Evolutionary conservation across 371 early-diverging fungal genomes (phyloP), one percentile per base, ranked within the genome.

Genomic region (Mortierella sp.): DNA sequence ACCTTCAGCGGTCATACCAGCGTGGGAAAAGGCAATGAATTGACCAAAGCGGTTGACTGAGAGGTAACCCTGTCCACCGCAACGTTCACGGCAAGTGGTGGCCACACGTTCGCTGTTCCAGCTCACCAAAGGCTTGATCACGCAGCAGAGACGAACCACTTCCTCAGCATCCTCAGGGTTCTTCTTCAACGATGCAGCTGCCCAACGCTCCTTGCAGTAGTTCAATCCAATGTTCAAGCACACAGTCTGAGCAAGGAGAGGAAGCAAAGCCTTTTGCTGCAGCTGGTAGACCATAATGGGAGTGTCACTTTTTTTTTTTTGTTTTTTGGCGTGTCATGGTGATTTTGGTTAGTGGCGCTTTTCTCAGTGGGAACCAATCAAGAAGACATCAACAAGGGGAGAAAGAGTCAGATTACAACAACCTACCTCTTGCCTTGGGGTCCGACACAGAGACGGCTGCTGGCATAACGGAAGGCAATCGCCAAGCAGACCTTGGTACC

Each of bases 11-110:
- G 91, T 88, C 78, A 91, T 90, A 57, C 89, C 88, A 8, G 82
- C 81, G 54, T 84, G 84, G 9, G 82, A 72, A 52, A 84, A 82
- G 41, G 83, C 83, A 67, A 85, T 81, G 61, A 80, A 79, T n/a
- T 78, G 61, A 12, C 85, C 86, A 52, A 90, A 79, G 41, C 85
- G 78, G 69, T 88, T 89, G 56, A 82, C 78, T 16, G 81, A 65
- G 28, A 91, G 79, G 73, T 90, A 90, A 1, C 92, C 92, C 78
- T 92, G 90, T 13, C 91, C 92, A 50, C 91, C 91, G 70, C 89
- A 90, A 43, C 91, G 82, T 65, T 92, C 92, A 41, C 90, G 83
- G 67, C 86, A 85, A 19, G 85, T 84, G 16, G 86, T 82, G 51
- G 89, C 90, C 13, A 81, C 83, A 18, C 85, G 80, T 68, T 92